Evolutionary conservation across 2,329 filamentous ascomycete genomes (phyloP).

Genomic region (Penicillium frequentans): DNA sequence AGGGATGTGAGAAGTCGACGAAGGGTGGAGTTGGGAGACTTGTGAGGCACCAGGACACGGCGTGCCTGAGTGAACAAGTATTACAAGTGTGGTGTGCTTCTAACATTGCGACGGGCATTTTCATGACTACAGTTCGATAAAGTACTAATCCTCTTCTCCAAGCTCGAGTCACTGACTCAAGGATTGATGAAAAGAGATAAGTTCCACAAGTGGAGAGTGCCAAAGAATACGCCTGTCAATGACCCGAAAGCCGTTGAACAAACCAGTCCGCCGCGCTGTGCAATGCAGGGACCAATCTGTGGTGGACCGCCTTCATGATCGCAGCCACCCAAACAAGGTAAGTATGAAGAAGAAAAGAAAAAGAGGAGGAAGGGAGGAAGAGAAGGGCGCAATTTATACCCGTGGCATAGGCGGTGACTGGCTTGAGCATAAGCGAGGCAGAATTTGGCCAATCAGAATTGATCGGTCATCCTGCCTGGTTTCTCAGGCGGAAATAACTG

Average conservation of each 20-base stretch:
- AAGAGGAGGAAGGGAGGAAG: constrained; percentile 27
- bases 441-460: constrained; percentile 13
- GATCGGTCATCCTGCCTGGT: constrained; percentile 6
- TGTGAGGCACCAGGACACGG: no score
- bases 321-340: constrained; percentile 52
- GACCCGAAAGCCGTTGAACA: constrained; percentile 49
- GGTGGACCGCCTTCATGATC: constrained; percentile 49
- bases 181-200: constrained; percentile 36
- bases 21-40: no score
- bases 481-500: constrained; percentile 3
- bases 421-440: constrained; percentile 28
- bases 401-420: neutral
- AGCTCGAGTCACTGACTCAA: constrained; percentile 30
- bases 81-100: no score
- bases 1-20: no score
- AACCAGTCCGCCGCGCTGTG: constrained; percentile 55
- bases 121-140: no score
- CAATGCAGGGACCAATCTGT: constrained; percentile 57
- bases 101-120: no score
- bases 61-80: no score
- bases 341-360: constrained; percentile 52
- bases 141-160: constrained; percentile 30
- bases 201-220: constrained; percentile 31
- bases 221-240: constrained; percentile 44
- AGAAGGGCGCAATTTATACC: constrained; percentile 32